A percentile compares a stretch with the other conserved stretches of the same genome.
Conservation (phyloP, 1,139 yeast genomes). For the Kodamaea anthophila region DNA sequence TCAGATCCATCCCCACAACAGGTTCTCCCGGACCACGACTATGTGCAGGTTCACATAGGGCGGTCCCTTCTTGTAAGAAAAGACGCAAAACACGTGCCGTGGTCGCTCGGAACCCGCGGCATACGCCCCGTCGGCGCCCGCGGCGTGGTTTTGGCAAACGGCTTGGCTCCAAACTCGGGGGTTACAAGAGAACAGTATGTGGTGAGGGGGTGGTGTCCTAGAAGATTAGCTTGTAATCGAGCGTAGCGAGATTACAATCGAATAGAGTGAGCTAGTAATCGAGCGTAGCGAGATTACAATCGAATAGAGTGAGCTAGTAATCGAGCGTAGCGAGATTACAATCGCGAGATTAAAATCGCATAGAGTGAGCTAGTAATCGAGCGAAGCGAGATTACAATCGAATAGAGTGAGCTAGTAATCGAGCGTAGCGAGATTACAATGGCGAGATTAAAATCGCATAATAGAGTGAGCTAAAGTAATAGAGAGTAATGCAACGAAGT, state of each 20-base stretch:
- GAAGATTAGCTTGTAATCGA: constrained; percentile 27
- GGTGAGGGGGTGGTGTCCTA: constrained; percentile 46
- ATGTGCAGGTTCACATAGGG: not conserved
- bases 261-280: constrained; percentile 1
- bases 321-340: not conserved
- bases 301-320: not conserved
- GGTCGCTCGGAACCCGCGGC: constrained; percentile 20
- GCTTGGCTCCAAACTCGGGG: constrained; percentile 35
- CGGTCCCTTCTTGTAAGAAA: constrained; percentile 11
- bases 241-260: not conserved
- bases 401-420: not conserved
- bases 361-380: not conserved
- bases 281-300: not conserved
- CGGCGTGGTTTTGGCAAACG: constrained; percentile 22
- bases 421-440: not conserved
- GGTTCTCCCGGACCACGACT: constrained; percentile 1
- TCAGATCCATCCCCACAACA: constrained; percentile 26
- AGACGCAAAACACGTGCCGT: constrained; percentile 31
- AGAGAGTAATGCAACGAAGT: no score
- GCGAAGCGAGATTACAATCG: not conserved
- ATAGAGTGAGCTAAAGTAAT: not conserved
- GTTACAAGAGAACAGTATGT: constrained; percentile 42
- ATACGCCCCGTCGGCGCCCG: constrained; percentile 33
- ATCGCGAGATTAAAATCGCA: not conserved
- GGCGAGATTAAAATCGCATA: no score